A percentile compares a stretch with the other conserved stretches of the same genome.
Conservation (phyloP, 306 rosid species). For the Quercus agrifolia region DNA sequence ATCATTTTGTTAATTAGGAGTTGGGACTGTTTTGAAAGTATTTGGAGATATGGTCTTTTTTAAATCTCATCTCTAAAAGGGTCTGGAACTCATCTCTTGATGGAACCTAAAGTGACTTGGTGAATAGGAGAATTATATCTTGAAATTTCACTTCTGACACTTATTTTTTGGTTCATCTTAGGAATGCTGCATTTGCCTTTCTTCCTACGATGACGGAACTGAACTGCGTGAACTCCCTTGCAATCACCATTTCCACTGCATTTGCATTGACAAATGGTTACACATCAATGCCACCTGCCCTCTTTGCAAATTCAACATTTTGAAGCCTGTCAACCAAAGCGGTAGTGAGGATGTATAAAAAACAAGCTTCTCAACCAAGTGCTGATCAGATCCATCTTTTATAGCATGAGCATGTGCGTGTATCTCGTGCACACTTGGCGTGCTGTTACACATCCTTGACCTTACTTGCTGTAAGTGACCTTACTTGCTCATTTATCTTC, state of each 20-base stretch:
- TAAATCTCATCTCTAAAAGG: too few relatives aligned
- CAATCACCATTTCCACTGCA: slow-evolving; percentile 75
- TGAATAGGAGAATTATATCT: too few relatives aligned
- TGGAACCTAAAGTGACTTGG: too few relatives aligned
- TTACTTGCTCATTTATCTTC: not conserved
- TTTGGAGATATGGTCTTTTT: too few relatives aligned
- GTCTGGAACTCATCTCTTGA: too few relatives aligned
- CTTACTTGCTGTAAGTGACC: slow-evolving; percentile 9
- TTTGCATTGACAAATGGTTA: slow-evolving; percentile 91
- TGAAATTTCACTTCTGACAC: slow-evolving; percentile 9
- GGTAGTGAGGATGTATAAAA: slow-evolving; percentile 36
- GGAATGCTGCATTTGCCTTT: slow-evolving; percentile 91
- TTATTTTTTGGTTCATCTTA: slow-evolving; percentile 25
- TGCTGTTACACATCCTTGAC: not conserved
- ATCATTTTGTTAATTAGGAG: too few relatives aligned
- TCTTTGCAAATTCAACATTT: slow-evolving; percentile 82
- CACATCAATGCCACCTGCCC: slow-evolving; percentile 78
- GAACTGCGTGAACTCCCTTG: slow-evolving; percentile 87
- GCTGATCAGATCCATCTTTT: not conserved
- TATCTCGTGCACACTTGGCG: not conserved
- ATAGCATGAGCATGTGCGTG: not conserved
- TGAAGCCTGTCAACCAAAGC: slow-evolving; percentile 30
- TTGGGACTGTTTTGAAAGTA: too few relatives aligned
- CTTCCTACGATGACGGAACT: slow-evolving; percentile 52
- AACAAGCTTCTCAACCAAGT: not conserved